Conservation (phyloP, 106 monocot species). For the Phalaenopsis equestris region DNA sequence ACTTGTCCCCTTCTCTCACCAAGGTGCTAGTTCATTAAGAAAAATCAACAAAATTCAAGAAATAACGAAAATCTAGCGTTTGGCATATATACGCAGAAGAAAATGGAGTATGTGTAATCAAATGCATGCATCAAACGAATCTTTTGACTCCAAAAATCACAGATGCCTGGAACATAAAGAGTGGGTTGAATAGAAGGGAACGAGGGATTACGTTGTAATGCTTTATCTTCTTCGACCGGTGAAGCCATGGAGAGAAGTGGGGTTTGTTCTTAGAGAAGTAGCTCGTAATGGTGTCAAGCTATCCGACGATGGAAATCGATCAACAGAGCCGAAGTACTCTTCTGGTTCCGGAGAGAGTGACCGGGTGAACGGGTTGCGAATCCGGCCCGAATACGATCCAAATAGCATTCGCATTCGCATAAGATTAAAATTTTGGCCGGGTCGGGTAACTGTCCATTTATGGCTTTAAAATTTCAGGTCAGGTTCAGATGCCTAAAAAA, state of each 20-base stretch:
- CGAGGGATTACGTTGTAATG: not conserved
- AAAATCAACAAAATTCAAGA: not conserved
- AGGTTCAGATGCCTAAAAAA: too few relatives aligned
- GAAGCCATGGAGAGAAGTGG: constrained; percentile 2
- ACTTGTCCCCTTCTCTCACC: not conserved
- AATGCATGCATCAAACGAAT: not conserved
- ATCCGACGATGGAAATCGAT: not conserved
- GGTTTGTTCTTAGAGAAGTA: not conserved
- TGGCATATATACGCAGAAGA: not conserved
- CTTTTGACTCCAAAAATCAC: not conserved
- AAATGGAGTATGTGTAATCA: not conserved
- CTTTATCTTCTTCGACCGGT: not conserved
- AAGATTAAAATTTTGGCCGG: too few relatives aligned
- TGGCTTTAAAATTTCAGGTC: too few relatives aligned
- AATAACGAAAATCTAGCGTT: not conserved
- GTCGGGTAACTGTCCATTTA: too few relatives aligned
- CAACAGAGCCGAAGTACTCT: not conserved
- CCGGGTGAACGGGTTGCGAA: too few relatives aligned
- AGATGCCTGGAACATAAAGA: not conserved
- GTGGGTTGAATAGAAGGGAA: not conserved
- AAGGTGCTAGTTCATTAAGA: not conserved
- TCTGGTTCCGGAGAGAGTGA: not conserved
- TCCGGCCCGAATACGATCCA: too few relatives aligned
- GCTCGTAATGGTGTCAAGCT: not conserved
- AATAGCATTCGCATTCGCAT: too few relatives aligned